Evolutionary conservation across 2,329 filamentous ascomycete species (phyloP).

Genomic region (Phialocephala sp.): DNA sequence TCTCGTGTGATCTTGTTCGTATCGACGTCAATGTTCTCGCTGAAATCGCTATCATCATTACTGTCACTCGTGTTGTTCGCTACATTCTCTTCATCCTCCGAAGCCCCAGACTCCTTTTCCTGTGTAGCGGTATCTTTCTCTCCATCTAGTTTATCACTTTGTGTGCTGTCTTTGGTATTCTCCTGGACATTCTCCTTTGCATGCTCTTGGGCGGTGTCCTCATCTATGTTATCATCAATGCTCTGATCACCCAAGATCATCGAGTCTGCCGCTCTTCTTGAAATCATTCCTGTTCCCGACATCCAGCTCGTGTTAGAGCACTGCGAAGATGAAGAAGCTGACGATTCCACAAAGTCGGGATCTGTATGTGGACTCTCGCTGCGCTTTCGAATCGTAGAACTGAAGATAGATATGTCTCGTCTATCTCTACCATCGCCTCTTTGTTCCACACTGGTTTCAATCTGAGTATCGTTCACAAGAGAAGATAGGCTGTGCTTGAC

Average conservation of each 20-base stretch:
- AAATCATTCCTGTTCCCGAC: not conserved
- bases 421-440: not conserved
- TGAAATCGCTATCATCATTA: not conserved
- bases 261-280: not conserved
- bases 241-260: not conserved
- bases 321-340: not conserved
- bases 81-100: not conserved
- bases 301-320: not conserved
- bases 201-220: not conserved
- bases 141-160: not conserved
- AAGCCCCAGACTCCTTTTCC: not conserved
- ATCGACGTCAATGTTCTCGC: not conserved
- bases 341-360: not conserved
- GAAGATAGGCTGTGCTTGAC: not conserved
- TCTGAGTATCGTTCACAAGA: not conserved
- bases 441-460: not conserved
- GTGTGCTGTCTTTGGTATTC: not conserved
- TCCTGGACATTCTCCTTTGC: no score
- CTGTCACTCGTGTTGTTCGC: not conserved
- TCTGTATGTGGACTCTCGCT: conserved; percentile 4
- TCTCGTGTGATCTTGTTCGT: not conserved
- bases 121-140: not conserved
- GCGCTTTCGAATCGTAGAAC: not conserved
- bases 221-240: not conserved
- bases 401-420: not conserved